A percentile compares a stretch with the other conserved stretches of the same genome.
These are phyloP conservation scores for Evernia prunastri DNA, from an alignment of 495 filamentous ascomycete genomes.

Conservation along the genomic window DNA sequence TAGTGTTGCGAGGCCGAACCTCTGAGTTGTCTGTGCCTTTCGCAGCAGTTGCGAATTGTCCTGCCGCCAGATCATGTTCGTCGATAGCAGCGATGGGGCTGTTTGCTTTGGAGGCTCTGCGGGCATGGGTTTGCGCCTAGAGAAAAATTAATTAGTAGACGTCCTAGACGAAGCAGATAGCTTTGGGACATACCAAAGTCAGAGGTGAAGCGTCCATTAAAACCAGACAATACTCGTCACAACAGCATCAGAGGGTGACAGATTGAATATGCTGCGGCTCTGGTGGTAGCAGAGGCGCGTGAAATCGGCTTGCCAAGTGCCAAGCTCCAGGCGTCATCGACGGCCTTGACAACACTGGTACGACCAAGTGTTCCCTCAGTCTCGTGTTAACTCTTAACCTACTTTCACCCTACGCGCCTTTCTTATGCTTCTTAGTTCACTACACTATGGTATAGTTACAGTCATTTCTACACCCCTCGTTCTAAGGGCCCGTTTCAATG, in stretches of 20 bases:
- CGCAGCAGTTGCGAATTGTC: conserved; percentile 79
- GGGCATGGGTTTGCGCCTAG: conserved; percentile 84
- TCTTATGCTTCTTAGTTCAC: conserved; percentile 20
- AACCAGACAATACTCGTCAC: neutral
- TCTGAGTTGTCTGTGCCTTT: conserved; percentile 69
- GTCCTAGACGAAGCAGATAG: neutral
- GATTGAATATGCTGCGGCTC: neutral
- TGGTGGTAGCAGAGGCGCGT: neutral
- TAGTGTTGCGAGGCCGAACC: conserved; percentile 34
- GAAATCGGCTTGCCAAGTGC: neutral
- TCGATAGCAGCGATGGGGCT: conserved; percentile 67
- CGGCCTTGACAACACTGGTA: neutral
- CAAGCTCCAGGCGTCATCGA: neutral
- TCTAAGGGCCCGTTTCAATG: conserved; percentile 20
- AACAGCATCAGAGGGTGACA: neutral
- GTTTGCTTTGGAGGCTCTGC: conserved; percentile 59
- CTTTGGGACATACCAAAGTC: conserved; percentile 42
- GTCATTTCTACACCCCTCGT: neutral
- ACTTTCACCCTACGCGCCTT: conserved; percentile 28
- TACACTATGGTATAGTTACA: conserved; percentile 6
- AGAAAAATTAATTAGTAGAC: neutral
- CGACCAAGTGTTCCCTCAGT: neutral
- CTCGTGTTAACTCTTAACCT: too few species aligned
- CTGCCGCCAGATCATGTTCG: conserved; percentile 83
- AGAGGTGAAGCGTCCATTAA: conserved; percentile 58